phyloP scores from a whole-genome alignment of 345 rosid species.

The Anacardium occidentale region DNA sequence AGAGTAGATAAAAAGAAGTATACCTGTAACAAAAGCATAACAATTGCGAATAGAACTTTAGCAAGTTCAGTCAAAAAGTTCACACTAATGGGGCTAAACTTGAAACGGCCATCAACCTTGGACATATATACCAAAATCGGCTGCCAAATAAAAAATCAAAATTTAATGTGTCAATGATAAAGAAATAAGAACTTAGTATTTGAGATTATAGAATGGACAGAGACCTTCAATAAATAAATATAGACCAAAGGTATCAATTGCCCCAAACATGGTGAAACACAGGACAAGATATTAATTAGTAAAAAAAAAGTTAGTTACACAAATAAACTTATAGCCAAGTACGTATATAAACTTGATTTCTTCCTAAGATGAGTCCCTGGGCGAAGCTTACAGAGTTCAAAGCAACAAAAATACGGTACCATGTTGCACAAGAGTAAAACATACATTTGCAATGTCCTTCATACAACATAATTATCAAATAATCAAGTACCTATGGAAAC shows the following conservation, averaged over 20 bases:
- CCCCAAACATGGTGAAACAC: too few relatives aligned
- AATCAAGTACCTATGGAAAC: conserved; percentile 63
- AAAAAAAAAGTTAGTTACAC: too few relatives aligned
- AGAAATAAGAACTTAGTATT: not conserved
- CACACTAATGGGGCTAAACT: conserved; percentile 88
- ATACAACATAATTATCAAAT: not conserved
- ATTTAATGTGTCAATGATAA: conserved; percentile 19
- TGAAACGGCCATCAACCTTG: conserved; percentile 86
- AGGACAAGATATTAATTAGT: too few relatives aligned
- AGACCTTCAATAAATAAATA: not conserved
- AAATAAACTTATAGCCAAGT: too few relatives aligned
- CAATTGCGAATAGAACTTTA: conserved; percentile 76
- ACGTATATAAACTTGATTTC: too few relatives aligned
- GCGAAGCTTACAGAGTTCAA: too few relatives aligned
- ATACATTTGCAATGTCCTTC: too few relatives aligned
- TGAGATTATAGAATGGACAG: not conserved
- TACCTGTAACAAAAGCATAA: conserved; percentile 91
- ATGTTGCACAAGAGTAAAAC: too few relatives aligned
- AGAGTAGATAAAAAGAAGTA: conserved; percentile 4
- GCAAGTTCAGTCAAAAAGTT: conserved; percentile 89
- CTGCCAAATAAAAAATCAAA: conserved; percentile 37
- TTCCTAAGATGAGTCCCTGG: too few relatives aligned
- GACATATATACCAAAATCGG: conserved; percentile 95
- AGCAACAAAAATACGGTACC: too few relatives aligned
- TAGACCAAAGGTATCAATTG: not conserved